Evolutionary conservation across 2,329 filamentous ascomycete genomes (phyloP), one percentile per base, ranked within the genome.

Genomic region (Hypomyces rosellus): DNA sequence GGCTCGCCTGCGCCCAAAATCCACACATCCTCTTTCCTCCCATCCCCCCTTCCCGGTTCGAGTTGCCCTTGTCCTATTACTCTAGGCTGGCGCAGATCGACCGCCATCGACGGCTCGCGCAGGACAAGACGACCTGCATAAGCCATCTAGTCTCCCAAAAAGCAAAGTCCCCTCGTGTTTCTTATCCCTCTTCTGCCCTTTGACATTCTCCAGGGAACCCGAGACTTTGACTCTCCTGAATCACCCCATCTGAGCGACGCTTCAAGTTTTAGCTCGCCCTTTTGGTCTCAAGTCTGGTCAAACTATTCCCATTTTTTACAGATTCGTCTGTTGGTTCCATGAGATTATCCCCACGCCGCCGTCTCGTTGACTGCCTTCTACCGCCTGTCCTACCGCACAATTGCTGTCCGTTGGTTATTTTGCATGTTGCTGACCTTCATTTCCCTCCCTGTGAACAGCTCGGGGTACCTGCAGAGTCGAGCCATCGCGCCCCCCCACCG

Each of bases 81-180:
- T 22, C 39, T 22, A 45, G 46, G 40, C 46, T 56, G 51, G 41
- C 49, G 34, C 45, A 40, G 52, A 54, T 55, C 46, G 38, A 52
- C 48, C 39, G 37, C 52, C 49, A 43, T 46, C 50, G 16, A 34
- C 49, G 45, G 45, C 55, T 65, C 53, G 54, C 50, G 61, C 61
- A 64, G 58, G 58, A 61, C 60, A 63, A 57, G 55, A 54, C 55
- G 16, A 59, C 59, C 56, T 63, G 64, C 65, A 68, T 64, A 62
- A 55, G 56, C 58, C 57, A 54, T 57, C 55, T 57, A 57, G 54
- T 58, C 57, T 57, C 55, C 57, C 38, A 41, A 68, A 64, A 65
- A 63, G 64, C 64, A 68, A 68, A 62, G 61, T 59, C 53, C 58
- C 57, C 50, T 55, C 60, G 53, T 60, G 54, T 59, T 57, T 55